Evolutionary conservation across 306 rosid species (phyloP), one percentile per base, ranked within the genome.

Genomic region (Corylus avellana): DNA sequence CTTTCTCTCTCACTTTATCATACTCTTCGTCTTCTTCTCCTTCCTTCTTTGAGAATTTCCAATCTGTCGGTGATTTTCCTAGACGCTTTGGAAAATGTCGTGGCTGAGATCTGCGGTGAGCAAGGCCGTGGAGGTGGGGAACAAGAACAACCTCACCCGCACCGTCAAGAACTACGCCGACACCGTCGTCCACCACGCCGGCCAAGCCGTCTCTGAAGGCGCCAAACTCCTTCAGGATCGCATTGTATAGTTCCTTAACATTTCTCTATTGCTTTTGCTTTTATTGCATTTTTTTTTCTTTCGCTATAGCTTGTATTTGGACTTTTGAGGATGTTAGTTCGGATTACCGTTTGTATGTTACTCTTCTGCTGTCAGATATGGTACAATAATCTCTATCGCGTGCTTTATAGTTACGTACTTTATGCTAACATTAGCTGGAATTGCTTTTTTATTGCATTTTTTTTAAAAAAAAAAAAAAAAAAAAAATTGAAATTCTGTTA

Each of bases 131-230:
- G 98, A 93, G 93, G 98, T 74, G 5, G 96, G 99, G 48, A 93
- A 96, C 84, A 96, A 86, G 57, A 91, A 88, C 87, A 93, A 96
- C 82, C 97, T 96, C 89, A 91, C 98, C 70, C 97, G 97, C 72
- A 88, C 92, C 83, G 98, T 96, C 83, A 96, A 82, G 77, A 96
- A 93, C 90, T 96, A 96, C 63, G 98, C 99, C 71, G 99, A 96
- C 77, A 71, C 98, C 74, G 98, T 96, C 74, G 99, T 96, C 48
- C 99, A 96, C 22, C 99, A 96, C 2, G 99, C 99, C 72, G 98
- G 99, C 14, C 99, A 96, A 57, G 99, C 97, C 72, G 98, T 96
- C 1, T 90, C 97, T 1, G 99, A 89, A 78, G 98, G 99, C 70
- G 96, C 99, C 82, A 96, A 96, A 82, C 86, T 92, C 76, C 87